These are phyloP conservation scores for Raddia guianensis DNA, from an alignment of 176 grass and related monocot genomes.

Conservation along the genomic window DNA sequence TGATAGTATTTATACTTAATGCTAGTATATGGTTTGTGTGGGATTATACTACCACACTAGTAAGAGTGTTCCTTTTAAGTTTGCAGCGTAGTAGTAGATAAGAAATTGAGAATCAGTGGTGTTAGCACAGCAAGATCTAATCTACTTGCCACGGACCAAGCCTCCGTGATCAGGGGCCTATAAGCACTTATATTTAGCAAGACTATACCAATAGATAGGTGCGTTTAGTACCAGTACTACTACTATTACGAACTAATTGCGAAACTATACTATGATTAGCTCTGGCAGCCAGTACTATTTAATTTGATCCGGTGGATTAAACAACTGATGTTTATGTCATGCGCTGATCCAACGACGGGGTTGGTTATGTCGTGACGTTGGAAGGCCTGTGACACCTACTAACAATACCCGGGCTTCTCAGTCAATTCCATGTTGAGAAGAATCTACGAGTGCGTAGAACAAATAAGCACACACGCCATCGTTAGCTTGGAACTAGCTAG, in stretches of 20 bases:
- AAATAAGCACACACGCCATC: background rate
- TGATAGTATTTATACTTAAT: too few relatives aligned
- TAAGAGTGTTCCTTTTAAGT: too few relatives aligned
- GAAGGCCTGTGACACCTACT: slow-evolving; percentile 22
- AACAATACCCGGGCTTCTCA: slow-evolving; percentile 4
- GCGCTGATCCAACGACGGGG: slow-evolving; percentile 43
- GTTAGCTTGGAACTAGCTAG: background rate
- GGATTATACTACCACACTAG: too few relatives aligned
- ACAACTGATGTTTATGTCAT: slow-evolving; percentile 47
- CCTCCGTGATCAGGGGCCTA: background rate
- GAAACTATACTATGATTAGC: slow-evolving; percentile 31
- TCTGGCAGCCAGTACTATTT: slow-evolving; percentile 34
- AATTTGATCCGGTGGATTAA: slow-evolving; percentile 50
- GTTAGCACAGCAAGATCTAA: background rate
- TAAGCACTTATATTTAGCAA: slow-evolving; percentile 44
- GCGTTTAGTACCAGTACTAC: too few relatives aligned
- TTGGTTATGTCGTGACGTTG: slow-evolving; percentile 48
- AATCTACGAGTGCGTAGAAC: background rate
- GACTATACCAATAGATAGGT: background rate
- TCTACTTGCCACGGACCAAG: background rate
- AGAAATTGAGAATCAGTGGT: background rate
- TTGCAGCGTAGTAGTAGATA: too few relatives aligned
- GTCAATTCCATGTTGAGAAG: background rate
- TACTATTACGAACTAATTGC: background rate
- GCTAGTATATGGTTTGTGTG: too few relatives aligned